phyloP scores from a whole-genome alignment of 2,329 filamentous ascomycete genomes.

The Pseudocercospora macadamiae region DNA sequence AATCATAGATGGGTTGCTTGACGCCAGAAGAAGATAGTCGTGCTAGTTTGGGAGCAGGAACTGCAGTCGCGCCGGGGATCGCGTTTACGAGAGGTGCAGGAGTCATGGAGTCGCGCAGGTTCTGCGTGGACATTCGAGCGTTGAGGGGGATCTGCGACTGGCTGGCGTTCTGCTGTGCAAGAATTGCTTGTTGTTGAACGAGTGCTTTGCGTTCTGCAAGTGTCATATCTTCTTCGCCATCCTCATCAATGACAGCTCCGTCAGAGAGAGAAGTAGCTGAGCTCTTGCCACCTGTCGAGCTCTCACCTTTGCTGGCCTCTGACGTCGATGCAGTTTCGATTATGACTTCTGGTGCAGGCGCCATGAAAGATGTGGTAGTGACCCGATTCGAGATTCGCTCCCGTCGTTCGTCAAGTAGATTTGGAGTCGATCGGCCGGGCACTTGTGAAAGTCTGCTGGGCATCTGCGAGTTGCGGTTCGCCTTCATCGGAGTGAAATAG shows the following conservation, averaged over 20 bases:
- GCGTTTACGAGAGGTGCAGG: constrained; percentile 7
- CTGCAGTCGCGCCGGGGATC: not conserved
- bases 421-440: constrained; percentile 21
- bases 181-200: constrained; percentile 35
- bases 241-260: constrained; percentile 2
- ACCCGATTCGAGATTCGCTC: constrained; percentile 50
- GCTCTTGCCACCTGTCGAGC: constrained; percentile 17
- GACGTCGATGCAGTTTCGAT: constrained; percentile 21
- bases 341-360: constrained; percentile 36
- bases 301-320: constrained; percentile 11
- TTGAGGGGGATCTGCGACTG: constrained; percentile 10
- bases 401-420: constrained; percentile 60
- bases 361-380: constrained; percentile 44
- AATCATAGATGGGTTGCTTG: constrained; percentile 49
- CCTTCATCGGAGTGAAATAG: not conserved
- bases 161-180: constrained; percentile 14
- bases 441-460: constrained; percentile 27
- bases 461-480: not conserved
- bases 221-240: constrained; percentile 68
- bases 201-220: constrained; percentile 63
- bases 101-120: constrained; percentile 8
- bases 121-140: constrained; percentile 3
- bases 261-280: constrained; percentile 26
- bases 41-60: constrained; percentile 7
- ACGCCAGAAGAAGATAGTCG: constrained; percentile 13